A percentile compares a stretch with the other conserved stretches of the same genome.
These are phyloP conservation scores for Emmonsiellopsis sp. DNA, from an alignment of 2,329 filamentous ascomycete species.

Conservation along the genomic window DNA sequence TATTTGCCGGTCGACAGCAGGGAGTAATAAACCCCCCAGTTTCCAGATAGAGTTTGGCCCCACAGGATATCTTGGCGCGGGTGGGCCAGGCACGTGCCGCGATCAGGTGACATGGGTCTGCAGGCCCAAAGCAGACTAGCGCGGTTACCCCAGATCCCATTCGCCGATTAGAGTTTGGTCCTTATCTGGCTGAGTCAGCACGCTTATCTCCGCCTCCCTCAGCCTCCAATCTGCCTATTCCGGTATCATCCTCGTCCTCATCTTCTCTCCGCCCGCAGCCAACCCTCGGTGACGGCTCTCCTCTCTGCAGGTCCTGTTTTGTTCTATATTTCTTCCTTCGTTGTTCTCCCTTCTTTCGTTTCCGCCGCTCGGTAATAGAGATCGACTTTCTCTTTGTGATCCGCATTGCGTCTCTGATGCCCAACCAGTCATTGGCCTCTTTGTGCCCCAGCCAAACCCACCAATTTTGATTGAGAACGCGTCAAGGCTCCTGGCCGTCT, in stretches of 20 bases:
- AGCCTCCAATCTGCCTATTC: background rate
- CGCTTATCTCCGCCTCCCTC: background rate
- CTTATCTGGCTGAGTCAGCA: background rate
- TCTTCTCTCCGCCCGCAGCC: background rate
- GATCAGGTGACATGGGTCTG: background rate
- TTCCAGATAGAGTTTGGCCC: too few relatives aligned
- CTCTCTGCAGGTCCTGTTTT: background rate
- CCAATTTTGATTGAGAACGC: too few relatives aligned
- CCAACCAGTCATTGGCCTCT: background rate
- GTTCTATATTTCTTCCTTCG: background rate
- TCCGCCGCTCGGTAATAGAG: background rate
- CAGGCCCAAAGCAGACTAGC: background rate
- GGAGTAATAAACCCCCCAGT: too few relatives aligned
- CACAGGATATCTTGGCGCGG: too few relatives aligned
- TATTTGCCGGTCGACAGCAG: too few relatives aligned
- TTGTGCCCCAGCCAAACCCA: background rate
- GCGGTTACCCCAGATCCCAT: background rate
- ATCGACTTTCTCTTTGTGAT: background rate
- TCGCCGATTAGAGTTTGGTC: slow-evolving; percentile 1
- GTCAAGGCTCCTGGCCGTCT: too few relatives aligned
- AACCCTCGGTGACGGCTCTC: background rate
- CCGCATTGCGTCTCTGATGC: background rate
- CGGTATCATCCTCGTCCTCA: background rate
- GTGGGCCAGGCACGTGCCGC: too few relatives aligned
- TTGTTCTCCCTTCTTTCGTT: background rate